These are phyloP conservation scores for Kingdonia uniflora DNA, from an alignment of 164 flowering plant species.

Conservation along the genomic window DNA sequence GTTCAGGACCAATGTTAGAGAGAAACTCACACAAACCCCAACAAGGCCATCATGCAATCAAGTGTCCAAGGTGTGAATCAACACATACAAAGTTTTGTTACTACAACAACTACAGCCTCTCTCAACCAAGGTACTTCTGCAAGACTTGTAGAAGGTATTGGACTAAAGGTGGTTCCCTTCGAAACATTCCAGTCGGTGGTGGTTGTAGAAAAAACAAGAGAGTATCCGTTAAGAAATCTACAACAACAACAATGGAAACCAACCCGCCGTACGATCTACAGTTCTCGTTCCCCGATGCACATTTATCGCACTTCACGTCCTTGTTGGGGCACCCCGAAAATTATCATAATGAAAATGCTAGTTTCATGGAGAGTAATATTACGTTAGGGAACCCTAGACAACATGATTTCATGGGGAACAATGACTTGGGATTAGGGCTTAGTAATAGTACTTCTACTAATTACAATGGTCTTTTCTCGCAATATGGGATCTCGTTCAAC, in stretches of 20 bases:
- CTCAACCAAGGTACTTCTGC: constrained; percentile 83
- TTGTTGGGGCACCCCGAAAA: constrained; percentile 14
- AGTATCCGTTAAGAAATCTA: constrained; percentile 25
- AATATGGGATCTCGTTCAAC: constrained; percentile 17
- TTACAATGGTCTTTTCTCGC: constrained; percentile 26
- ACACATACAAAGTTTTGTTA: constrained; percentile 77
- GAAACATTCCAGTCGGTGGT: constrained; percentile 80
- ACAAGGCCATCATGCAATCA: constrained; percentile 49
- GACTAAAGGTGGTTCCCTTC: constrained; percentile 75
- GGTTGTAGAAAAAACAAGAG: constrained; percentile 69
- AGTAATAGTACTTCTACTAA: constrained; percentile 21
- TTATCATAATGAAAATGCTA: constrained; percentile 13
- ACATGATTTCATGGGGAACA: constrained; percentile 34
- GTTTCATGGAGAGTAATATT: constrained; percentile 41
- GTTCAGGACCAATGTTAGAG: constrained; percentile 44
- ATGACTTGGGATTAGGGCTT: constrained; percentile 23
- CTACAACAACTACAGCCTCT: constrained; percentile 82
- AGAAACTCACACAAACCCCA: constrained; percentile 48
- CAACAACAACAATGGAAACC: constrained; percentile 14
- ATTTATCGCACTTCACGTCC: constrained; percentile 25
- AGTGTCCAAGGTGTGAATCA: constrained; percentile 75
- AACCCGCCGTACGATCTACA: constrained; percentile 27
- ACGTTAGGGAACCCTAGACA: constrained; percentile 26
- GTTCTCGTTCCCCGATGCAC: constrained; percentile 39
- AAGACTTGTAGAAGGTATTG: constrained; percentile 77